These are phyloP conservation scores for Pestalotiopsis sp. DNA, from an alignment of 2,329 filamentous ascomycete species.

Conservation along the genomic window DNA sequence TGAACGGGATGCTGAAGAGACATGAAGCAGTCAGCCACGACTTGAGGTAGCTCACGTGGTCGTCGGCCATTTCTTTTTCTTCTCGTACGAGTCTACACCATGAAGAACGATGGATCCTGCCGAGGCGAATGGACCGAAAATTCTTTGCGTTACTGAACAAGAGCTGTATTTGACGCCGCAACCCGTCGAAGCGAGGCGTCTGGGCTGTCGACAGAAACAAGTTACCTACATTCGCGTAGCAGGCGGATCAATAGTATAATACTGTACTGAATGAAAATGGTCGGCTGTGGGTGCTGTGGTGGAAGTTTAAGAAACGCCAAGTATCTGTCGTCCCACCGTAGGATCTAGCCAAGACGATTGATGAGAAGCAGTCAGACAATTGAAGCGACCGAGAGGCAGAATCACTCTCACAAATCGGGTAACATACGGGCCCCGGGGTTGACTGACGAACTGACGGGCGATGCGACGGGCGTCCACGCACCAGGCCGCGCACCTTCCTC, in stretches of 20 bases:
- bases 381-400: not conserved
- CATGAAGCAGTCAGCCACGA: not conserved
- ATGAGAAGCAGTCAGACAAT: not conserved
- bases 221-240: no score
- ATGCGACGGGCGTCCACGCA: slow-evolving; percentile 6
- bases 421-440: not conserved
- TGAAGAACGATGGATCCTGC: not conserved
- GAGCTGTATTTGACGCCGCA: not conserved
- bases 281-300: no score
- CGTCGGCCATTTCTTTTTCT: not conserved
- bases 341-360: not conserved
- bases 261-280: no score
- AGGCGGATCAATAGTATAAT: no score
- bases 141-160: not conserved
- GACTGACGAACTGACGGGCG: not conserved
- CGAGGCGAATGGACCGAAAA: not conserved
- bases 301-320: no score
- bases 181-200: no score
- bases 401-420: not conserved
- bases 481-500: slow-evolving; percentile 11
- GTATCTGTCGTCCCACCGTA: no score
- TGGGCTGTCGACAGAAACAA: no score
- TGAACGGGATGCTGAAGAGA: not conserved
- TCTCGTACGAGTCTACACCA: not conserved
- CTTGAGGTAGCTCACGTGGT: not conserved